These are phyloP conservation scores for Solanum aculeatissimum DNA, from an alignment of 305 asterid genomes.

Conservation along the genomic window DNA sequence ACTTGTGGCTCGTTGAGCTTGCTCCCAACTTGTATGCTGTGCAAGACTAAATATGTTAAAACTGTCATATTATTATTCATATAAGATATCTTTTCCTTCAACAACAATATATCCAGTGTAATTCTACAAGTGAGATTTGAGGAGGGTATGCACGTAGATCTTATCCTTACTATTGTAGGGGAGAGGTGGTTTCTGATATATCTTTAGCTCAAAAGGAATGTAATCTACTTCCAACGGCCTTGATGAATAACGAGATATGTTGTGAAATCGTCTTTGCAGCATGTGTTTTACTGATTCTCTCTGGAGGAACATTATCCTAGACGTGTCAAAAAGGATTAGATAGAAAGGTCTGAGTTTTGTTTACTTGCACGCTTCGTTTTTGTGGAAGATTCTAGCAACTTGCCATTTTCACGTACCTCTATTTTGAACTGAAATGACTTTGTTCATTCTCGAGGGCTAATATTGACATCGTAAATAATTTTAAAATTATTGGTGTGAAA, in stretches of 20 bases:
- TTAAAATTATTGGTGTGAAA: not conserved
- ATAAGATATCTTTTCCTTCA: not conserved
- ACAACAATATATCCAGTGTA: not conserved
- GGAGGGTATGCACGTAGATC: not conserved
- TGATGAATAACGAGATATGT: not conserved
- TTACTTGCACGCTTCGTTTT: not conserved
- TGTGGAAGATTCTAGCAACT: not conserved
- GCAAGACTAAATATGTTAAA: constrained; percentile 18
- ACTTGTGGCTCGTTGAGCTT: constrained; percentile 82
- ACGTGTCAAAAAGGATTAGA: not conserved
- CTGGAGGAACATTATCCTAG: not conserved
- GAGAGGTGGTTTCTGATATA: not conserved
- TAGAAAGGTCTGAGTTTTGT: not conserved
- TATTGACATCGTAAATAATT: too few species aligned
- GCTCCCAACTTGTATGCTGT: constrained; percentile 74
- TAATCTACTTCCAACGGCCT: not conserved
- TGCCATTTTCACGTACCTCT: not conserved
- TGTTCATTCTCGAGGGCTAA: not conserved
- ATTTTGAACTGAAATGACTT: not conserved
- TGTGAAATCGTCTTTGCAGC: not conserved
- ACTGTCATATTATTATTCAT: not conserved
- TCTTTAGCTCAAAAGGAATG: not conserved
- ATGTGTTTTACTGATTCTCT: not conserved
- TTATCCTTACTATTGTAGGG: not conserved
- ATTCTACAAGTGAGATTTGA: not conserved